phyloP scores from a whole-genome alignment of 2,329 filamentous ascomycete species.

The Trichoderma sp. region DNA sequence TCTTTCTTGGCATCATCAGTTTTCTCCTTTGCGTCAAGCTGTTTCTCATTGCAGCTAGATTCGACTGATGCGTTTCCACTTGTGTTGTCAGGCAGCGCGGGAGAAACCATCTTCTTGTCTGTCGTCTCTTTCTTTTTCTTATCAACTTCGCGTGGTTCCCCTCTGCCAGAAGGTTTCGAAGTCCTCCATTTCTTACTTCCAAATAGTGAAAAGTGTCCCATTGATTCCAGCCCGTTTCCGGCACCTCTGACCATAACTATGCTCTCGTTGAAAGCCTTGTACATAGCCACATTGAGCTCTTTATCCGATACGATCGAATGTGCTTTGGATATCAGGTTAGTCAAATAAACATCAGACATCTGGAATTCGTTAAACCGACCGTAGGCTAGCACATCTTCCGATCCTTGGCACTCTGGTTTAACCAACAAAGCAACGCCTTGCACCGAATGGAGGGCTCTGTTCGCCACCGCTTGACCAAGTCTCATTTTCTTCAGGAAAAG shows the following conservation, averaged over 20 bases:
- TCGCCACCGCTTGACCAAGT: not conserved
- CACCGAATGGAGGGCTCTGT: not conserved
- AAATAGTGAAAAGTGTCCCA: not conserved
- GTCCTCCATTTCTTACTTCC: not conserved
- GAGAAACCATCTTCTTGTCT: not conserved
- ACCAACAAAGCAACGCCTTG: not conserved
- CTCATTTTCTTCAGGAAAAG: not conserved
- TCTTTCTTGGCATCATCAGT: not conserved
- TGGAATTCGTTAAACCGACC: not conserved
- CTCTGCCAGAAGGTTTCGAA: not conserved
- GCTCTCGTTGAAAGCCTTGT: not conserved
- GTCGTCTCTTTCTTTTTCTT: not conserved
- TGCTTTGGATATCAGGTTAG: not conserved
- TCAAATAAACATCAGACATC: not conserved
- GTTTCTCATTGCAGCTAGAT: rapidly evolving
- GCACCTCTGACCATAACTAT: not conserved
- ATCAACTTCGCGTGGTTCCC: not conserved
- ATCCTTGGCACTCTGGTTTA: not conserved
- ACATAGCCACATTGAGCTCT: not conserved
- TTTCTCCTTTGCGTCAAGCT: not conserved
- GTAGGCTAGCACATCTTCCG: not conserved
- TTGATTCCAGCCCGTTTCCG: not conserved
- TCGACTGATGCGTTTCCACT: not conserved
- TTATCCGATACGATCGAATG: not conserved
- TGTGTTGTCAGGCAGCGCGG: not conserved